Percentiles rank a stretch among this genome's conserved stretches.
These are phyloP conservation scores for Xanthoceras sorbifolium DNA, from an alignment of 345 rosid species.

Conservation along the genomic window DNA sequence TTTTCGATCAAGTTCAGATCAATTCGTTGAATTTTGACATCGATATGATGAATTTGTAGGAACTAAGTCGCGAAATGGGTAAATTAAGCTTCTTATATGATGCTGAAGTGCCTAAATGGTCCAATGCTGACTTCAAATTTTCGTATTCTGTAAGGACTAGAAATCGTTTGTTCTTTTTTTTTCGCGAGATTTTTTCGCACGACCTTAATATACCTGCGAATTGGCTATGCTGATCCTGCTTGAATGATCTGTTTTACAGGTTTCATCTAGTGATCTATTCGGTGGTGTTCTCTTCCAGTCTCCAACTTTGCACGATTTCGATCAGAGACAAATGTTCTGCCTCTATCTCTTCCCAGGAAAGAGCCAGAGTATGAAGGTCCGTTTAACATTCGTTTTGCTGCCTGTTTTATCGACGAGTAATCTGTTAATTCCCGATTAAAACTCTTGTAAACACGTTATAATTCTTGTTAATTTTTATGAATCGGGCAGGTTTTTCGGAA, in stretches of 20 bases:
- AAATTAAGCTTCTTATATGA: conserved; percentile 65
- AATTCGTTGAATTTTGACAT: background rate
- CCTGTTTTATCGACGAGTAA: background rate
- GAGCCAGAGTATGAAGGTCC: conserved; percentile 58
- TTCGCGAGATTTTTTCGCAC: background rate
- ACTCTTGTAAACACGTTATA: background rate
- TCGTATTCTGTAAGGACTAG: conserved; percentile 62
- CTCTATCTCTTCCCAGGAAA: conserved; percentile 79
- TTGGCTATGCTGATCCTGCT: background rate
- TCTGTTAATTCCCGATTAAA: no score
- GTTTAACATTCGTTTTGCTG: conserved; percentile 19
- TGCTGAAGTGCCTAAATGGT: conserved; percentile 73
- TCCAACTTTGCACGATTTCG: conserved; percentile 55
- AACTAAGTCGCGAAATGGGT: conserved; percentile 55
- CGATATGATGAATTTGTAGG: conserved; percentile 39
- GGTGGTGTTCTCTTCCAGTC: conserved; percentile 80
- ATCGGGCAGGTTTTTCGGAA: conserved; percentile 62
- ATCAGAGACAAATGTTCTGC: conserved; percentile 76
- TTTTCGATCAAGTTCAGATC: background rate
- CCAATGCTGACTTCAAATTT: conserved; percentile 57
- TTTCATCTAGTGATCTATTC: conserved; percentile 55
- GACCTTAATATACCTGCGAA: background rate
- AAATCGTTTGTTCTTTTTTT: background rate
- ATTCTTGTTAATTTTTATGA: conserved; percentile 13
- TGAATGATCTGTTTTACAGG: conserved; percentile 36